Evolutionary conservation across 306 rosid species (phyloP).

Genomic region (Cucumis hystrix): DNA sequence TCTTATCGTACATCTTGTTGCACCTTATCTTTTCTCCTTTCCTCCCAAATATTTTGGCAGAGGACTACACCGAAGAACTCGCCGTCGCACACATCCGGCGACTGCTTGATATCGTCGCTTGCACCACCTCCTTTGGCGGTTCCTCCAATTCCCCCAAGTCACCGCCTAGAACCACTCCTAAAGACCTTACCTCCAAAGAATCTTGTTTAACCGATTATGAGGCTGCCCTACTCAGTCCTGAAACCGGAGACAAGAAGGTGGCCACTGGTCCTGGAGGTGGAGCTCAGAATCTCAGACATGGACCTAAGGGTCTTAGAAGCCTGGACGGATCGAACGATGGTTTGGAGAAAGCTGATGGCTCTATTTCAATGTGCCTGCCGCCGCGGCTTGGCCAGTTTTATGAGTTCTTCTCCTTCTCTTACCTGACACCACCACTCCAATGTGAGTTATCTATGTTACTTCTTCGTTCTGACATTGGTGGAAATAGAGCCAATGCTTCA

Average conservation of each 20-base stretch:
- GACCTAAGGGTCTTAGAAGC: conserved; percentile 2
- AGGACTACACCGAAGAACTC: conserved; percentile 65
- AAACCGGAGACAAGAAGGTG: conserved; percentile 18
- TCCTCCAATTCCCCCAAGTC: conserved; percentile 26
- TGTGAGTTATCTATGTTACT: conserved; percentile 30
- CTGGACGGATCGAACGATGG: conserved; percentile 12
- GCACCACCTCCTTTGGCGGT: conserved; percentile 54
- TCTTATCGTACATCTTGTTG: neutral
- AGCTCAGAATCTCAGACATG: conserved; percentile 6
- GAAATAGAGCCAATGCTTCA: neutral
- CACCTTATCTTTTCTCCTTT: neutral
- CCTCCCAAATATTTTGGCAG: conserved; percentile 16
- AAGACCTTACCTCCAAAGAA: conserved; percentile 24
- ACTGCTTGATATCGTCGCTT: conserved; percentile 69
- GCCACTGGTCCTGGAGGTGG: conserved; percentile 12
- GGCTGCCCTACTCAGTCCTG: conserved; percentile 9
- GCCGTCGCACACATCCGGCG: conserved; percentile 69
- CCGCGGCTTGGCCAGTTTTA: conserved; percentile 82
- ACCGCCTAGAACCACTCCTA: conserved; percentile 14
- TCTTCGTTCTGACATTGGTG: neutral
- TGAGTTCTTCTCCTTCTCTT: conserved; percentile 77
- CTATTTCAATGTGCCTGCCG: conserved; percentile 69
- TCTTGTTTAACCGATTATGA: conserved; percentile 6
- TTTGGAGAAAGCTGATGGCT: conserved; percentile 26
- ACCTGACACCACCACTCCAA: conserved; percentile 76